Evolutionary conservation across 2,329 filamentous ascomycete genomes (phyloP).

Genomic region (Monilinia polystroma): DNA sequence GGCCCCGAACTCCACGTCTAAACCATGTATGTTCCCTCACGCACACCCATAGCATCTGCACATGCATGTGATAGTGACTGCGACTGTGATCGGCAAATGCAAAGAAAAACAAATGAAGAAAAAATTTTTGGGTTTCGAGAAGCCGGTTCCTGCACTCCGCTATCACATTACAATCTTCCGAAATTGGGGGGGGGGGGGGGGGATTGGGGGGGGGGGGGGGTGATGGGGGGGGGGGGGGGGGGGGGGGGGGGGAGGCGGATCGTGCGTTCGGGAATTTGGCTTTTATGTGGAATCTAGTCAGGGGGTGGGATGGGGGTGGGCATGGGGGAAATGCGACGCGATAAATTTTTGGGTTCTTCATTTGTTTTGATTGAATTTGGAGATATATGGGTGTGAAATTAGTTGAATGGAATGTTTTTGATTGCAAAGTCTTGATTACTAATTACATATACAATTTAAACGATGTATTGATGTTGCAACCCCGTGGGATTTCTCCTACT

Average conservation of each 20-base stretch:
- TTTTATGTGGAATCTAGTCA: slow-evolving; percentile 6
- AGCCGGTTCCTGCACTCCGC: slow-evolving; percentile 10
- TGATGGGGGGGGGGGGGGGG: too few species aligned
- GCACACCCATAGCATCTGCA: slow-evolving; percentile 13
- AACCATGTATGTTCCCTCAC: slow-evolving; percentile 11
- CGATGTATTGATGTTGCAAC: too few species aligned
- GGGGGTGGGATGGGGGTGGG: neutral
- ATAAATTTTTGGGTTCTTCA: neutral
- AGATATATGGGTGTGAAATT: too few species aligned
- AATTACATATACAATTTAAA: too few species aligned
- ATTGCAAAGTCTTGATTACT: too few species aligned
- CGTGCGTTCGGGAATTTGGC: slow-evolving; percentile 11
- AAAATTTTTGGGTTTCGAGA: neutral
- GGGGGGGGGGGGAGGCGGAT: neutral
- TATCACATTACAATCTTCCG: slow-evolving; percentile 8
- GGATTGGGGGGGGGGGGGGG: too few species aligned
- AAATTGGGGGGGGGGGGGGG: neutral
- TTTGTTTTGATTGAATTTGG: too few species aligned
- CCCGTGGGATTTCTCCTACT: too few species aligned
- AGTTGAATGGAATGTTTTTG: too few species aligned
- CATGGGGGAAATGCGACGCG: neutral
- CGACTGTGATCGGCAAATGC: slow-evolving; percentile 16
- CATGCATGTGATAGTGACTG: slow-evolving; percentile 20
- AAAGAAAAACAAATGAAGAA: neutral
- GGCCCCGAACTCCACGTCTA: slow-evolving; percentile 3